Percentiles rank a stretch among this genome's conserved stretches.
Conservation (phyloP, 2,329 filamentous ascomycete genomes). For the Cadophora luteo-olivacea region DNA sequence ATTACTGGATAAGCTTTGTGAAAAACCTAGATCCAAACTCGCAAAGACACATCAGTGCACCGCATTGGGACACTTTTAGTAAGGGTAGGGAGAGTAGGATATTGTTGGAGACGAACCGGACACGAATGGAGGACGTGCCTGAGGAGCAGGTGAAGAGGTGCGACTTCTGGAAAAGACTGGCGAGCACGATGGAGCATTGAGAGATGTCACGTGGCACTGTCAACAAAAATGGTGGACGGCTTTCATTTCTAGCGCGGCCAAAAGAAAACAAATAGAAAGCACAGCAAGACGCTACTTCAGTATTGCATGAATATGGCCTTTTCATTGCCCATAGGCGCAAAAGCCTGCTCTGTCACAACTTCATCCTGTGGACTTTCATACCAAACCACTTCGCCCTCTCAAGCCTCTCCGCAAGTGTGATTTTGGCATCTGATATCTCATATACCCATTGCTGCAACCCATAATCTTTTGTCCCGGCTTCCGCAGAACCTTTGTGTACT, state of each 20-base stretch:
- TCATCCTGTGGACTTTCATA: not conserved
- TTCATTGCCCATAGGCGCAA: too few species aligned
- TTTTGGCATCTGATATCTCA: slow-evolving; percentile 15
- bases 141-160: slow-evolving; percentile 36
- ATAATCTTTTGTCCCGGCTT: not conserved
- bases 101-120: slow-evolving; percentile 38
- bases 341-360: too few species aligned
- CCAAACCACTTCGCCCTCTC: slow-evolving; percentile 24
- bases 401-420: slow-evolving; percentile 28
- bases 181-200: slow-evolving; percentile 33
- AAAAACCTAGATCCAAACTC: slow-evolving; percentile 49
- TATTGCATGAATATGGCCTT: too few species aligned
- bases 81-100: slow-evolving; percentile 35
- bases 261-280: too few species aligned
- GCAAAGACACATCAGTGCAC: slow-evolving; percentile 40
- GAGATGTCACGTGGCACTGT: too few species aligned
- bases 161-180: slow-evolving; percentile 40
- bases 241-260: too few species aligned
- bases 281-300: too few species aligned
- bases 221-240: too few species aligned
- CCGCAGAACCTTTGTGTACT: too few species aligned
- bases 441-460: slow-evolving; percentile 19
- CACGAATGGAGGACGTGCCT: slow-evolving; percentile 41
- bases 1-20: slow-evolving; percentile 53
- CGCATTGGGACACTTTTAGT: slow-evolving; percentile 41